Percentiles rank a stretch among this genome's conserved stretches.
These are phyloP conservation scores for Arthrobotrys pseudoclavata DNA, from an alignment of 2,329 filamentous ascomycete species.

Conservation along the genomic window DNA sequence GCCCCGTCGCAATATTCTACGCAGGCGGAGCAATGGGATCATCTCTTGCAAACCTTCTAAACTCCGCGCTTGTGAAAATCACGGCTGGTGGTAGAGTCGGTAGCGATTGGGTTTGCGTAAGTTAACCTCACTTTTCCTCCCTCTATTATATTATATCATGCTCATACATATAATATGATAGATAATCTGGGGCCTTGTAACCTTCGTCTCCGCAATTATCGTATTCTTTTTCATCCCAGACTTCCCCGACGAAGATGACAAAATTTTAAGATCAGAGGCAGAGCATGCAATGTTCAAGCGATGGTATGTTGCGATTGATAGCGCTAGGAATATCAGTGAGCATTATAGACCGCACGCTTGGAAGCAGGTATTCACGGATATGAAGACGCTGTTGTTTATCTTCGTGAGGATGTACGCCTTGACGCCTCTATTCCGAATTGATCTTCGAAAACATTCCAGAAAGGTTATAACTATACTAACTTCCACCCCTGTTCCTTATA, in stretches of 20 bases:
- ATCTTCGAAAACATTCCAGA: neutral
- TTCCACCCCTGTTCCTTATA: neutral
- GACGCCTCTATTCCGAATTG: no score
- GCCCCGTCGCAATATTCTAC: slow-evolving; percentile 39
- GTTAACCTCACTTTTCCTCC: neutral
- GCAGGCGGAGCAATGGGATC: slow-evolving; percentile 27
- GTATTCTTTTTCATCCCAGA: slow-evolving; percentile 33
- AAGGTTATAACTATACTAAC: neutral
- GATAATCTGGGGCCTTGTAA: slow-evolving; percentile 44
- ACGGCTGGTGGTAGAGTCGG: neutral
- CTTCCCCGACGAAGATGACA: slow-evolving; percentile 32
- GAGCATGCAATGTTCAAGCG: slow-evolving; percentile 6
- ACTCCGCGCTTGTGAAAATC: slow-evolving; percentile 19
- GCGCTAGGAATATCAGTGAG: slow-evolving; percentile 33
- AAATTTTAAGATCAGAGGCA: neutral
- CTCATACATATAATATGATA: neutral
- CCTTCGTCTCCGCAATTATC: neutral
- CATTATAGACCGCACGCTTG: slow-evolving; percentile 34
- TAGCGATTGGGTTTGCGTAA: slow-evolving; percentile 21
- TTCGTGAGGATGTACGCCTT: slow-evolving; percentile 20
- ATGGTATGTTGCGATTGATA: slow-evolving; percentile 40
- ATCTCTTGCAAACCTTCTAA: slow-evolving; percentile 31
- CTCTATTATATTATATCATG: neutral
- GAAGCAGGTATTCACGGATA: slow-evolving; percentile 34
- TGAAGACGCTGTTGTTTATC: slow-evolving; percentile 36